A percentile compares a stretch with the other conserved stretches of the same genome.
Conservation (phyloP, 2,329 filamentous ascomycete genomes). For the Pseudocercospora macadamiae region DNA sequence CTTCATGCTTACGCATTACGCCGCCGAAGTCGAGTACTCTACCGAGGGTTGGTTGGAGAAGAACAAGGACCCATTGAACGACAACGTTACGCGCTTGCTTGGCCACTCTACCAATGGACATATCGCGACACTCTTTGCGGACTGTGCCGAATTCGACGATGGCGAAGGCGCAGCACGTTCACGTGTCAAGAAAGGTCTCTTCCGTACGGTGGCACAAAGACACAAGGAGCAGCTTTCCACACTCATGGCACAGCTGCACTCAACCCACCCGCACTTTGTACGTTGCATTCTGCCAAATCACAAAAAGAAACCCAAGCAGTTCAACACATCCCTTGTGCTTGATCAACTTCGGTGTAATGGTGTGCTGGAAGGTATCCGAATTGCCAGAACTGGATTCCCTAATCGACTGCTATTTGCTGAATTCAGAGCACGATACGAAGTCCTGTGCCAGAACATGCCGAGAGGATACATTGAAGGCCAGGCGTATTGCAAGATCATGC, state of each 20-base stretch:
- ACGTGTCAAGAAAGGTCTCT: slow-evolving; percentile 94
- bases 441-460: slow-evolving; percentile 85
- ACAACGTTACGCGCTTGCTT: slow-evolving; percentile 90
- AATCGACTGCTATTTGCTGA: slow-evolving; percentile 91
- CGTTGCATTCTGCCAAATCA: slow-evolving; percentile 97
- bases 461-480: slow-evolving; percentile 92
- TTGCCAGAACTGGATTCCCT: slow-evolving; percentile 94
- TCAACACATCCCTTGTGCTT: slow-evolving; percentile 87
- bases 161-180: slow-evolving; percentile 68
- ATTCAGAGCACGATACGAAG: slow-evolving; percentile 94
- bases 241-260: slow-evolving; percentile 90
- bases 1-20: slow-evolving; percentile 96
- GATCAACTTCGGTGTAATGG: slow-evolving; percentile 98
- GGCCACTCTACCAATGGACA: slow-evolving; percentile 81
- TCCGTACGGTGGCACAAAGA: slow-evolving; percentile 92
- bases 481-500: slow-evolving; percentile 78
- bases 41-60: slow-evolving; percentile 96
- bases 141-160: slow-evolving; percentile 83
- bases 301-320: slow-evolving; percentile 93
- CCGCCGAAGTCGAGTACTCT: slow-evolving; percentile 95
- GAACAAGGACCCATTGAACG: slow-evolving; percentile 97
- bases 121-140: slow-evolving; percentile 79
- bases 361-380: slow-evolving; percentile 97
- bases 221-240: slow-evolving; percentile 99
- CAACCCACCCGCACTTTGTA: slow-evolving; percentile 96